Base-by-base conservation (phyloP, 805 yeast genomes). In the Ogataea saltuana region DNA sequence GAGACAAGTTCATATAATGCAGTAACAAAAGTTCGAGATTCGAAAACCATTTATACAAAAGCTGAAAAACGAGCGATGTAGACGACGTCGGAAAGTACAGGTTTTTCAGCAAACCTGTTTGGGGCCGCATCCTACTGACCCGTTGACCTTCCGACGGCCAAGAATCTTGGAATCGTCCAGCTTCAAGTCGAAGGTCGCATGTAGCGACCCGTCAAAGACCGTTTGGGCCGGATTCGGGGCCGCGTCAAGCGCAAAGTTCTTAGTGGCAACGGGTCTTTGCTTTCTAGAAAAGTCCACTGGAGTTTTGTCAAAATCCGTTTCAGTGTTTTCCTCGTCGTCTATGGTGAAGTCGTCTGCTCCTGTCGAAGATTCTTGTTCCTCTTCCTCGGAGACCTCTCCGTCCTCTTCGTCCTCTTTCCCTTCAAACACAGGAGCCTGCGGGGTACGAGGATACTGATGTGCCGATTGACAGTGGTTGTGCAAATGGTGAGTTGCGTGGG, bases 111-210 rank as follows among this genome's bases (percentile, higher is more conserved):
- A 25, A 5, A 25, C 28, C 28, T 25, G 28, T 25, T 25, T 25
- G 15, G 53, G 52, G 2, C 59, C 60, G 36, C 60, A 49, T 11
- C 54, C 53, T 18, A 29, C 32, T 10, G 55, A 44, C 4, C 55
- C 54, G 15, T 48, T 50, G 18, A 51, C 45, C 47, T 71, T 71
- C 36, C 88, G 67, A 42, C 88, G 68, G 34, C 80, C 75, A 28
- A 84, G 64, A 46, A 84, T 62, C 23, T 83, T 82, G 33, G 87
- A 80, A 16, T 83, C 83, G 43, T 79, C 80, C 55, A 84, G 61
- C 47, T 76, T 79, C 45, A 84, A 68, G 41, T 83, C 84, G 50
- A 83, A 79, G 38, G 58, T 49, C 43, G 40, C 36, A 15, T 40
- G 29, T 35, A 43, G 21, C 15, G 48, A 30, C 32, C 38, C 47